These are phyloP conservation scores for Suillus luteus DNA, from an alignment of 768 basidiomycete genomes.

Conservation along the genomic window DNA sequence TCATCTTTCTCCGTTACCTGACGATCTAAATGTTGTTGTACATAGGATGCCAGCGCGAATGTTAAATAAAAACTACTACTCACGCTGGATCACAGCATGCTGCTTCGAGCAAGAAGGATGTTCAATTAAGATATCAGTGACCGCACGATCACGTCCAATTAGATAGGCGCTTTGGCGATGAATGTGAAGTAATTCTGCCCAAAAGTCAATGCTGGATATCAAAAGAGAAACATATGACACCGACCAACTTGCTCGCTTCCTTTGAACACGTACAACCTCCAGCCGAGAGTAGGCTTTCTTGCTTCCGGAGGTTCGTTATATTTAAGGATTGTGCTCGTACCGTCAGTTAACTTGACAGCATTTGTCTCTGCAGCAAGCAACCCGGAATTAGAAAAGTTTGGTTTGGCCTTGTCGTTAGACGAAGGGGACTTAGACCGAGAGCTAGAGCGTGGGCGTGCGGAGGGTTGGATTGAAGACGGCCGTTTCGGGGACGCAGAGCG, in stretches of 20 bases:
- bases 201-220: conserved; percentile 6
- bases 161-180: conserved; percentile 94
- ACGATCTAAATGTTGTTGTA: conserved; percentile 53
- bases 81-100: conserved; percentile 95
- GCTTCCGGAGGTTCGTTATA: conserved; percentile 99
- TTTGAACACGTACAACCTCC: conserved; percentile 98
- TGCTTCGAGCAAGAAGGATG: conserved; percentile 99
- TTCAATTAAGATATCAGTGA: conserved; percentile 85
- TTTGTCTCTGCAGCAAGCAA: conserved; percentile 96
- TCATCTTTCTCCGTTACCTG: conserved; percentile 87
- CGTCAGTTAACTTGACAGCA: conserved; percentile 74
- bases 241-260: conserved; percentile 88
- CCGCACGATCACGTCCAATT: conserved; percentile 84
- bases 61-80: conserved; percentile 26
- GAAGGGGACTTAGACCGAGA: conserved; percentile 46
- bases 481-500: conserved; percentile 67
- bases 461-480: conserved; percentile 31
- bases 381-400: conserved; percentile 88
- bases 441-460: conserved; percentile 33
- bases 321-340: conserved; percentile 84
- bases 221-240: conserved; percentile 30
- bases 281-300: conserved; percentile 83
- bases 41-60: conserved; percentile 13
- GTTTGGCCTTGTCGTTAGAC: conserved; percentile 67
- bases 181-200: conserved; percentile 84